Base-by-base conservation (phyloP, 2,329 filamentous ascomycete genomes). In the Basipetospora chlamydospora region DNA sequence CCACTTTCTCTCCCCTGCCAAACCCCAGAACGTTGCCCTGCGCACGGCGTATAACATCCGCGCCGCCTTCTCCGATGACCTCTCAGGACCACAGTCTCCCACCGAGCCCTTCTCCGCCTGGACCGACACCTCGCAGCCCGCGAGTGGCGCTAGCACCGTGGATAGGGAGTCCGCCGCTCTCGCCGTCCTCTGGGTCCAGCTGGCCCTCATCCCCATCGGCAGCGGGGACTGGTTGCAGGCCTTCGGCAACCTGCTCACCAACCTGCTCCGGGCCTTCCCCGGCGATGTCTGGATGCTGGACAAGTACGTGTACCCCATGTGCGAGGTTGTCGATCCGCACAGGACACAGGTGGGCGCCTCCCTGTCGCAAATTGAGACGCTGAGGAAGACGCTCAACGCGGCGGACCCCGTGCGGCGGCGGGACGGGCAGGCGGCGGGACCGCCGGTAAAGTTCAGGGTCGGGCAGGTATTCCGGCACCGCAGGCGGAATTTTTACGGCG, bases 391-490 rank as follows among this genome's bases (percentile, higher is more conserved):
- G 47, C 50, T 42, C 38, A 40, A 41, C 20, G 42, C 39, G 4
- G 71, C 85, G 35, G 67, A 59, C 13, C 26, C 34, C 2, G 13
- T 36, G 18, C 37, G 25, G 15, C 32, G 26, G 25, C 9, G 10
- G 38, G 37, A 10, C 32, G 33, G 8, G 10, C 26, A 15, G 26
- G 20, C 9, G 11, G 21, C 13, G 13, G 23, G 6, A 11, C 22
- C 11, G 22, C 22, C 11, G 22, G 21, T 39, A 23, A 23, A 17
- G 41, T 88, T 74, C 53, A 72, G 66, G 35, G 70, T 94, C 33
- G 90, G 90, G 1, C 80, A 92, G 47, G 69, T 94, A 6, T 93
- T 96, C 52, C 70, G 68, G 33, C 90, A 98, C 57, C 74, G 67
- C 42, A 71, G 86, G 31, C 94, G 90, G 52, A 63, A 69, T 15